These are phyloP conservation scores for Trametes hirsuta DNA, from an alignment of 1,284 basidiomycete genomes.

Conservation along the genomic window DNA sequence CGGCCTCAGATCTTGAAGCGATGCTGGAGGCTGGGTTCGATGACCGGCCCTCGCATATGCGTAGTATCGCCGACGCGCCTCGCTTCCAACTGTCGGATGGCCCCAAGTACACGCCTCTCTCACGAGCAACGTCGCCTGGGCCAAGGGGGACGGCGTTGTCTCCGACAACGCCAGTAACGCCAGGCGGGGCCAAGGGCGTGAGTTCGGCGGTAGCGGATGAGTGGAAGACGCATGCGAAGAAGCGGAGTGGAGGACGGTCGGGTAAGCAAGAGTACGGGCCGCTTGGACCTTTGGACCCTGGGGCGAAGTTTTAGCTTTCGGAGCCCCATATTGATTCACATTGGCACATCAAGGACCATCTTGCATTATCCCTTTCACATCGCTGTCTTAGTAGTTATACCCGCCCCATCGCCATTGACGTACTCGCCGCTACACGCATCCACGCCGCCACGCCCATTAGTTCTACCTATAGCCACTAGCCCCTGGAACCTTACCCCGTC, in stretches of 20 bases:
- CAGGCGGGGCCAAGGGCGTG: slow-evolving; percentile 27
- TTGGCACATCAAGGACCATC: slow-evolving; percentile 23
- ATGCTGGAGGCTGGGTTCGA: slow-evolving; percentile 91
- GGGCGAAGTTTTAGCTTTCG: slow-evolving; percentile 37
- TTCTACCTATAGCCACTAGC: slow-evolving; percentile 10
- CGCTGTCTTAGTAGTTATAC: slow-evolving; percentile 30
- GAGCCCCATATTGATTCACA: slow-evolving; percentile 3
- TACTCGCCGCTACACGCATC: slow-evolving; percentile 12
- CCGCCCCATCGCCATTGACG: slow-evolving; percentile 5
- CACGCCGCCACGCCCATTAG: slow-evolving; percentile 5
- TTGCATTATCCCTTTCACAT: slow-evolving; percentile 18
- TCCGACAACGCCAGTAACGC: slow-evolving; percentile 31
- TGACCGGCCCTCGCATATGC: slow-evolving; percentile 50
- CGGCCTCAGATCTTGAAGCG: slow-evolving; percentile 79
- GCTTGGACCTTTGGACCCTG: slow-evolving; percentile 76
- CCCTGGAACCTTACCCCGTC: slow-evolving; percentile 5
- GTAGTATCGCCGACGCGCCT: slow-evolving; percentile 38
- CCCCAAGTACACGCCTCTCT: slow-evolving; percentile 55
- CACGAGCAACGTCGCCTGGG: slow-evolving; percentile 52
- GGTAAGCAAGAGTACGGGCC: slow-evolving; percentile 67
- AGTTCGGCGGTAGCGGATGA: slow-evolving; percentile 43
- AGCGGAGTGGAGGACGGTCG: slow-evolving; percentile 47
- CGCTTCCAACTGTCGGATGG: slow-evolving; percentile 68
- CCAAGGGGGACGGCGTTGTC: slow-evolving; percentile 36
- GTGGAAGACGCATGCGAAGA: slow-evolving; percentile 47